Evolutionary conservation across 352 stramenopile genomes (phyloP).

Genomic region (Phytophthora syringae): DNA sequence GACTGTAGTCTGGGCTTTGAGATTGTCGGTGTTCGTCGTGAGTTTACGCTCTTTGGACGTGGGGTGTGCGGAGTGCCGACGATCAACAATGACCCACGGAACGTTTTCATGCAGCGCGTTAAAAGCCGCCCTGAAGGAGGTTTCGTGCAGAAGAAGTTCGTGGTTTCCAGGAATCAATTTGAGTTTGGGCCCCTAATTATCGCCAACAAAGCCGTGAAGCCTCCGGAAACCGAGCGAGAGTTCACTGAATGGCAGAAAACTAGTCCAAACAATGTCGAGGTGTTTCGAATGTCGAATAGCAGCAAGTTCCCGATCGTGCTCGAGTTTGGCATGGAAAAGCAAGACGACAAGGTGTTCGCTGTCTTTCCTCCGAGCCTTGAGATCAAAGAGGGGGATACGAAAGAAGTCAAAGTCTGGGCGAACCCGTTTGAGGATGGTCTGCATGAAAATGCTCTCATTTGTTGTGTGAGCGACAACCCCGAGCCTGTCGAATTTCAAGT

Average conservation of each 20-base stretch:
- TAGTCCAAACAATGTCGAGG: constrained; percentile 84
- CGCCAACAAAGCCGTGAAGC: constrained; percentile 17
- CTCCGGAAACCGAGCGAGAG: constrained; percentile 50
- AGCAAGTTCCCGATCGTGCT: constrained; percentile 80
- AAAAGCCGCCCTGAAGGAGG: constrained; percentile 75
- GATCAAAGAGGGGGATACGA: constrained; percentile 91
- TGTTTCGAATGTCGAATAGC: constrained; percentile 93
- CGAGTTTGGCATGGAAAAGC: constrained; percentile 54
- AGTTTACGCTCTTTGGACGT: constrained; percentile 85
- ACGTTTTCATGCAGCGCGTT: constrained; percentile 95
- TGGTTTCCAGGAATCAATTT: constrained; percentile 89
- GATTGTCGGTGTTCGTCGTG: constrained; percentile 84
- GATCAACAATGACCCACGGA: constrained; percentile 93
- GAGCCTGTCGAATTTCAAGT: constrained; percentile 88
- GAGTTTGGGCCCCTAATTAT: constrained; percentile 95
- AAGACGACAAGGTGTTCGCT: constrained; percentile 56
- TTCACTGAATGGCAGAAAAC: constrained; percentile 58
- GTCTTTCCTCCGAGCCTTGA: constrained; percentile 76
- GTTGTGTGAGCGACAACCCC: constrained; percentile 92
- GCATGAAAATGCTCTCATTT: constrained; percentile 86
- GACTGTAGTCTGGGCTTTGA: constrained; percentile 91
- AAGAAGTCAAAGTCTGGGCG: constrained; percentile 92
- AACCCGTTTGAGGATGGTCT: constrained; percentile 72
- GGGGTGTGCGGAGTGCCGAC: constrained; percentile 88
- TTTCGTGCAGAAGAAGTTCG: constrained; percentile 92